These are phyloP conservation scores for Porcisia hertigi DNA, from an alignment of 208 protist species.

Conservation along the genomic window DNA sequence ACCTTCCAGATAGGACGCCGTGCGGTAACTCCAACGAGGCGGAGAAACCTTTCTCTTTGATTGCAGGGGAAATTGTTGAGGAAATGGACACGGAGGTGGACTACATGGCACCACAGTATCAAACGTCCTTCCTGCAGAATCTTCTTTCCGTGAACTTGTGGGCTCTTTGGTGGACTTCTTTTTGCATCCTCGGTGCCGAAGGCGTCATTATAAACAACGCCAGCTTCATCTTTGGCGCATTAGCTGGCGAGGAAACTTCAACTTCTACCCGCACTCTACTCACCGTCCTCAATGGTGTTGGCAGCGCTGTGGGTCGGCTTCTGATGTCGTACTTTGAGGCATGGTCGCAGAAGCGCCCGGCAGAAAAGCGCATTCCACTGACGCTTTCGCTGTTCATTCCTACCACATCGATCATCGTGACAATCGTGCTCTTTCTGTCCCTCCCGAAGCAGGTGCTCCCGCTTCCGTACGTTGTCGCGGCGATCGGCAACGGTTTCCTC, in stretches of 20 bases:
- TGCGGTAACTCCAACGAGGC: not conserved
- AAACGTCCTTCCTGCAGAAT: conserved; percentile 36
- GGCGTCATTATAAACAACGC: conserved; percentile 48
- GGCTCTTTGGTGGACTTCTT: conserved; percentile 27
- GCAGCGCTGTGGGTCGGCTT: conserved; percentile 44
- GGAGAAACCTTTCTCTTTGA: conserved; percentile 7
- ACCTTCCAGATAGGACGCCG: not conserved
- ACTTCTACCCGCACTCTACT: conserved; percentile 33
- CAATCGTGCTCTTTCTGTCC: conserved; percentile 41
- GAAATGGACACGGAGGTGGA: conserved; percentile 36
- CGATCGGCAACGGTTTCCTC: conserved; percentile 48
- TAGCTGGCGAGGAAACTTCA: conserved; percentile 36
- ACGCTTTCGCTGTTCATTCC: conserved; percentile 43
- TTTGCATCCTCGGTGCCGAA: conserved; percentile 33
- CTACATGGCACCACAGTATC: conserved; percentile 59
- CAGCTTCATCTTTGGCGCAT: conserved; percentile 40
- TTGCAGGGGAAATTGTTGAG: not conserved
- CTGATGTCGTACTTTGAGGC: conserved; percentile 48
- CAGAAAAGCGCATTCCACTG: conserved; percentile 58
- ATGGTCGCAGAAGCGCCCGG: conserved; percentile 36
- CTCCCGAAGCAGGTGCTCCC: conserved; percentile 28
- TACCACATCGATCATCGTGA: conserved; percentile 35
- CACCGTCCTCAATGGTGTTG: conserved; percentile 47
- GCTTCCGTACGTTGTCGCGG: conserved; percentile 41
- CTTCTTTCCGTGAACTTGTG: conserved; percentile 37